Evolutionary conservation across 768 basidiomycete species (phyloP).

Genomic region (Lentinula aciculospora): DNA sequence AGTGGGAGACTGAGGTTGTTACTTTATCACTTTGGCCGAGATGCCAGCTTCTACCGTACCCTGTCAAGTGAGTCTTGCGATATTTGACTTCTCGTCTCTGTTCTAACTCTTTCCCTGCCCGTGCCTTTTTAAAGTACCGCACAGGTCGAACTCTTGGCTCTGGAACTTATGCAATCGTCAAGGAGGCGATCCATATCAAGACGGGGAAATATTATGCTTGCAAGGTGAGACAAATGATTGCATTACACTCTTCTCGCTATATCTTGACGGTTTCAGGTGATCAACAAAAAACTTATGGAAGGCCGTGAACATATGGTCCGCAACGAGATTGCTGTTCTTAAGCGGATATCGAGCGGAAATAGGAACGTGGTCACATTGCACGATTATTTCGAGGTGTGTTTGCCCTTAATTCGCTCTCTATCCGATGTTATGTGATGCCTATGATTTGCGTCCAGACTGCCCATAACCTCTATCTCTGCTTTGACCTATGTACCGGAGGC

Average conservation of each 20-base stretch:
- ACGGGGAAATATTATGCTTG: conserved; percentile 93
- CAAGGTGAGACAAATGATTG: conserved; percentile 36
- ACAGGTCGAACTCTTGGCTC: conserved; percentile 86
- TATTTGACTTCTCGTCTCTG: neutral
- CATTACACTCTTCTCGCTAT: neutral
- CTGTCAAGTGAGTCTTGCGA: neutral
- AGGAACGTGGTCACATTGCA: conserved; percentile 88
- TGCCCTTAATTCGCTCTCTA: neutral
- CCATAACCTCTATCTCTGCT: conserved; percentile 90
- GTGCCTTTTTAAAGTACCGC: conserved; percentile 56
- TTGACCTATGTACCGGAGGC: conserved; percentile 95
- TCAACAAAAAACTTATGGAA: conserved; percentile 99
- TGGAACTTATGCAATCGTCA: conserved; percentile 93
- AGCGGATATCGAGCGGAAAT: conserved; percentile 88
- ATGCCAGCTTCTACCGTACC: conserved; percentile 2
- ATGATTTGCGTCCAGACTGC: conserved; percentile 49
- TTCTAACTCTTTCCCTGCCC: neutral
- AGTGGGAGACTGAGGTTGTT: too few relatives aligned
- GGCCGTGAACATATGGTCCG: conserved; percentile 98
- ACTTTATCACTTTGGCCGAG: too few relatives aligned
- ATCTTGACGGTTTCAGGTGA: conserved; percentile 42
- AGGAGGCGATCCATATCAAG: conserved; percentile 92
- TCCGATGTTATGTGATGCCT: neutral
- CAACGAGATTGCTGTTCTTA: conserved; percentile 95
- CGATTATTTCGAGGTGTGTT: conserved; percentile 88